phyloP scores from a whole-genome alignment of 75 land plant species.

The Cunninghamia lanceolata region DNA sequence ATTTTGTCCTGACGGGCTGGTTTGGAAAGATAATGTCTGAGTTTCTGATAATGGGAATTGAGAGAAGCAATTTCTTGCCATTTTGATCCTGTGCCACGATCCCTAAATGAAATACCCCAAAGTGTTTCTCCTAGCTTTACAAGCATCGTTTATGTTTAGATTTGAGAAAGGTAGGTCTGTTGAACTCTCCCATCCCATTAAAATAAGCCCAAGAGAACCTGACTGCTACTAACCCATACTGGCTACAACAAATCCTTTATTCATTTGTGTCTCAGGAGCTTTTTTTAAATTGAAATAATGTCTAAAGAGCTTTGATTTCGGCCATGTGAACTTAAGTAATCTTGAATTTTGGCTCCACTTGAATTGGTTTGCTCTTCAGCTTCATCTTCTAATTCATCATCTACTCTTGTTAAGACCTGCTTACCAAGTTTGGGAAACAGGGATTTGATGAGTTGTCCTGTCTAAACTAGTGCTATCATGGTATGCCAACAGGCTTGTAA shows the following conservation, averaged over 20 bases:
- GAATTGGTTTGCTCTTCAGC: conserved; percentile 14
- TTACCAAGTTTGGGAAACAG: conserved; percentile 3
- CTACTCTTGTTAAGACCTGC: background rate
- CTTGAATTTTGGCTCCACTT: conserved; percentile 13
- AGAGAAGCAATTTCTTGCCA: conserved; percentile 11
- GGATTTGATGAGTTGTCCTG: conserved; percentile 19
- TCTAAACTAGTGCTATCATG: conserved; percentile 25
- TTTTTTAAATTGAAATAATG: too few species aligned
- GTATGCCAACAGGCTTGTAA: conserved; percentile 21
- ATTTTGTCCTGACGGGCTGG: background rate
- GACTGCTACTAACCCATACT: conserved; percentile 20
- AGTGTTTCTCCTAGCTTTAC: conserved; percentile 21
- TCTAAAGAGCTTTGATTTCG: conserved; percentile 13
- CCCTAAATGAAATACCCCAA: conserved; percentile 22
- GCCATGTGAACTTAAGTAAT: conserved; percentile 21
- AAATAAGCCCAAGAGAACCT: conserved; percentile 18
- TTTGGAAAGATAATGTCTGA: conserved; percentile 15
- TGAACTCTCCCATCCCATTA: conserved; percentile 19
- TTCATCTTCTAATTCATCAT: conserved; percentile 9
- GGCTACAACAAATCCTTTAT: conserved; percentile 7
- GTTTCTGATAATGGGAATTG: conserved; percentile 15
- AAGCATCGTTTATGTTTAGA: conserved; percentile 1
- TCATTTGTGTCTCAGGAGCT: conserved; percentile 14
- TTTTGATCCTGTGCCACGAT: conserved; percentile 16
- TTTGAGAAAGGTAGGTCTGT: conserved; percentile 1